A percentile compares a stretch with the other conserved stretches of the same genome.
Evolutionary conservation across 2,329 filamentous ascomycete genomes (phyloP).

Genomic region (Penicillium hesseltinei): DNA sequence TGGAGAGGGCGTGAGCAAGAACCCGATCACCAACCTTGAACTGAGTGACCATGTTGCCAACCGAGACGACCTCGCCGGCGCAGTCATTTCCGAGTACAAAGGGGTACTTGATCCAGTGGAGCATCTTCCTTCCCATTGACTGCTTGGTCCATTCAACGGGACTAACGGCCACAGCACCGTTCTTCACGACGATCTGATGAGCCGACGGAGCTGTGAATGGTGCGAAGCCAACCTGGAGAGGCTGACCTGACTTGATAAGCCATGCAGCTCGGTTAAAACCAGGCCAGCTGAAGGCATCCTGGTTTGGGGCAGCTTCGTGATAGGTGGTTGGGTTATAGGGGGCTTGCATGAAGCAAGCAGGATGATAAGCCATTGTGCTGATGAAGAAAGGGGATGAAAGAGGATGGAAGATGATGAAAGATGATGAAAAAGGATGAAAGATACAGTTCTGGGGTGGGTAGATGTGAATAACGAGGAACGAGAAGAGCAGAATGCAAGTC

Average conservation of each 20-base stretch:
- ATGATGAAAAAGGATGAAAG: too few relatives aligned
- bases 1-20: conserved; percentile 23
- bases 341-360: too few relatives aligned
- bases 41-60: conserved; percentile 11
- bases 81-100: conserved; percentile 19
- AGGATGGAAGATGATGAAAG: too few relatives aligned
- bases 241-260: background rate
- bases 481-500: too few relatives aligned
- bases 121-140: conserved; percentile 4
- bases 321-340: too few relatives aligned
- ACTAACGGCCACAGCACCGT: background rate
- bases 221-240: background rate
- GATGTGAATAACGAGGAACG: too few relatives aligned
- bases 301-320: too few relatives aligned
- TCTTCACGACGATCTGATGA: background rate
- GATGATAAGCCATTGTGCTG: too few relatives aligned
- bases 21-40: conserved; percentile 29
- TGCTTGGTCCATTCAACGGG: background rate
- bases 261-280: background rate
- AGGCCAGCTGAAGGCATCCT: too few relatives aligned
- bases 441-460: too few relatives aligned
- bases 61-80: conserved; percentile 14
- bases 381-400: too few relatives aligned
- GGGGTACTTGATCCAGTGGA: conserved; percentile 11
- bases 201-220: background rate